Percentiles rank a stretch among this genome's conserved stretches.
Conservation (phyloP, 2,329 filamentous ascomycete genomes). For the Neonectria magnoliae region DNA sequence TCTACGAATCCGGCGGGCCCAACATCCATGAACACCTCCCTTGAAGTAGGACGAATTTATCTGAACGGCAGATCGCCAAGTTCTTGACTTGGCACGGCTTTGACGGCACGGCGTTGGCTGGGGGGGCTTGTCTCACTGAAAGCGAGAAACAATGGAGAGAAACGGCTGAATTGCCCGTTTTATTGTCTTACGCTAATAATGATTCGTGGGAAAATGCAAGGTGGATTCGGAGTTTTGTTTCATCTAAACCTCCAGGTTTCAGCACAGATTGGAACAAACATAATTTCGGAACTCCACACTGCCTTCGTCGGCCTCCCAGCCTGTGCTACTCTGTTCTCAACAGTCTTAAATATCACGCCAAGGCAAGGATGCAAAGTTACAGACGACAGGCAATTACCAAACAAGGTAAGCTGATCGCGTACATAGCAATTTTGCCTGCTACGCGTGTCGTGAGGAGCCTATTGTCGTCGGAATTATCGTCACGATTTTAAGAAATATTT, state of each 20-base stretch:
- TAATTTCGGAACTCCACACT: not conserved
- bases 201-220: not conserved
- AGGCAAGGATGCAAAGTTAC: too few relatives aligned
- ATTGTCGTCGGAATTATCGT: too few relatives aligned
- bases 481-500: too few relatives aligned
- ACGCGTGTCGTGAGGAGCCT: too few relatives aligned
- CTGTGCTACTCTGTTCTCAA: not conserved
- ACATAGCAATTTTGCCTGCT: too few relatives aligned
- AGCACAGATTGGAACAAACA: not conserved
- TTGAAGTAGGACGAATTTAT: not conserved
- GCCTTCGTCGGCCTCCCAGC: not conserved
- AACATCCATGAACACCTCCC: not conserved
- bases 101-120: not conserved
- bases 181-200: not conserved
- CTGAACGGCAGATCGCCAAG: not conserved
- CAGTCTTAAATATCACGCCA: not conserved
- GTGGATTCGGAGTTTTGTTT: constrained; percentile 1
- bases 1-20: not conserved
- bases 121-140: not conserved
- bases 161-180: not conserved
- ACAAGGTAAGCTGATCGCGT: not conserved
- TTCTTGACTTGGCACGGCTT: not conserved
- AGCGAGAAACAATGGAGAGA: not conserved
- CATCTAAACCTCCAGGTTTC: not conserved
- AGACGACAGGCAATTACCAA: not conserved